A percentile compares a stretch with the other conserved stretches of the same genome.
Conservation (phyloP, 2,329 filamentous ascomycete species). For the Hymenoscyphus occultus region DNA sequence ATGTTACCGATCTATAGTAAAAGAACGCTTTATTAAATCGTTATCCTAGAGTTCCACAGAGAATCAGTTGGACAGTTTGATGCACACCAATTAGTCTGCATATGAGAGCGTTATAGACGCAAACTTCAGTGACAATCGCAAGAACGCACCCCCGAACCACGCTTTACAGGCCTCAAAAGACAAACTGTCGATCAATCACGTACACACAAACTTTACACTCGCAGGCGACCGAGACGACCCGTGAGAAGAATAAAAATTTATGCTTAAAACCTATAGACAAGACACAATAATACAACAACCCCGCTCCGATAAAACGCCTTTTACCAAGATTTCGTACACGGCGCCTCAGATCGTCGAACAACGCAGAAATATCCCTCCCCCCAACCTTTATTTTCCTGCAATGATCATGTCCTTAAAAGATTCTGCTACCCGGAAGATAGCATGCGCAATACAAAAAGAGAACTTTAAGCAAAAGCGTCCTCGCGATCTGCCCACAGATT, state of each 20-base stretch:
- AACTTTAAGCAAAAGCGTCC: conserved; percentile 81
- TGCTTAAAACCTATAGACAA: conserved; percentile 4
- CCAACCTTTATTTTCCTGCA: conserved; percentile 16
- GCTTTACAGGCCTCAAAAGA: background rate
- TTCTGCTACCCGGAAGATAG: background rate
- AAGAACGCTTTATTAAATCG: no score
- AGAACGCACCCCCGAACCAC: background rate
- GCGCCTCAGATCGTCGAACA: conserved; percentile 11
- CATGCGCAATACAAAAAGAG: conserved; percentile 6
- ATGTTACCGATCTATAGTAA: no score
- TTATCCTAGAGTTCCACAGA: no score
- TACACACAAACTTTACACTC: background rate
- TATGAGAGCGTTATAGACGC: background rate
- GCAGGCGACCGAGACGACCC: background rate
- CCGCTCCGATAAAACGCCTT: conserved; percentile 29
- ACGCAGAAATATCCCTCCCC: conserved; percentile 16
- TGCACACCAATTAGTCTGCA: no score
- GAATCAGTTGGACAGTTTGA: no score
- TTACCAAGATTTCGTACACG: conserved; percentile 25
- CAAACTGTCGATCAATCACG: conserved; percentile 3
- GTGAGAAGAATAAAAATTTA: background rate
- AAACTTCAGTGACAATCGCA: background rate
- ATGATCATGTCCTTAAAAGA: conserved; percentile 9
- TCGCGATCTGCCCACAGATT: conserved; percentile 92
- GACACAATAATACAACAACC: conserved; percentile 17